Evolutionary conservation across 2,329 filamentous ascomycete genomes (phyloP), one percentile per base, ranked within the genome.

Genomic region (Venturia pyrina): DNA sequence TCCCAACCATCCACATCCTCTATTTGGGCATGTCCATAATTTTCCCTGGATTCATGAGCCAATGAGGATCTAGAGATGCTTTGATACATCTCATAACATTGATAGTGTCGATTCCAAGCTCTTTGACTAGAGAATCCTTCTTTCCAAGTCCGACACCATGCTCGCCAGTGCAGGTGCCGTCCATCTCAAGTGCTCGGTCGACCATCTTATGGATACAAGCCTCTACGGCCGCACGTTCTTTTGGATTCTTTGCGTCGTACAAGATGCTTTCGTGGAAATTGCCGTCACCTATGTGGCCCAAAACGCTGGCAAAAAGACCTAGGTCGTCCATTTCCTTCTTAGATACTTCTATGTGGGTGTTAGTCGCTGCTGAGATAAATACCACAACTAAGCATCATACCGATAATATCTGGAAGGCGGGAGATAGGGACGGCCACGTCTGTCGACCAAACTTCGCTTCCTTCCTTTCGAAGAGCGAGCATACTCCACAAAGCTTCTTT

Each of bases 241-340:
- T 85, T 3, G 85, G 82, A 65, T 92, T 81, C 32, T 81, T 82
- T 34, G 84, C 84, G 76, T 95, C 86, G 75, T 96, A 97, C 78
- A 97, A 88, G 77, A 97, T 95, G 73, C 89, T 90, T 74, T 93
- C 88, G 75, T 97, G 93, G 79, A 97, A 97, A 76, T 97, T 97
- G 46, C 93, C 93, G 73, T 96, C 93, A 15, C 93, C 93, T 66
- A 97, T 89, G 73, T 97, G 93, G 3, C 93, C 93, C 4, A 97
- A 80, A 37, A 96, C 90, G 71, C 89, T 92, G 0, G 91, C 91
- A 74, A 96, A 96, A 1, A 96, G 78, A 0, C 91, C 91, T 13
- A 96, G 81, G 15, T 91, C 87, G 72, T 93, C 89, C 83, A 96
- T 88, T 72, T 96, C 91, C 73, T 90, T 89, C 79, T 96, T 96